phyloP scores from a whole-genome alignment of 2,329 filamentous ascomycete genomes.

The Pseudonectria buxi region DNA sequence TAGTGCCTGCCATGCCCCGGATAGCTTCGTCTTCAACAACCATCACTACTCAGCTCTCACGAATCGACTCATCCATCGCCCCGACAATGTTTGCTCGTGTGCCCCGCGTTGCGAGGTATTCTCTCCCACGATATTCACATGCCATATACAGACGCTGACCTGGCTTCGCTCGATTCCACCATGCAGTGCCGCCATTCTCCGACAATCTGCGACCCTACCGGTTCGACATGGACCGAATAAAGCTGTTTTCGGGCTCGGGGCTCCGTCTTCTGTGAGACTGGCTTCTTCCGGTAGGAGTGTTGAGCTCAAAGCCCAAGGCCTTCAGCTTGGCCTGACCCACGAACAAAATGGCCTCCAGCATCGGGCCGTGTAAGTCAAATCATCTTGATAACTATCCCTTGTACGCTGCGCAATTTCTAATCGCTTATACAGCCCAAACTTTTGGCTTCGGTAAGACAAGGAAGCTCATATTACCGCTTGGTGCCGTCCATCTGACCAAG shows the following conservation, averaged over 20 bases:
- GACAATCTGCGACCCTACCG: slow-evolving; percentile 1
- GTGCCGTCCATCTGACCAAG: slow-evolving; percentile 2
- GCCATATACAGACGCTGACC: too few species aligned
- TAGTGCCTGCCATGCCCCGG: too few species aligned
- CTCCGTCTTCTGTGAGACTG: slow-evolving; percentile 4
- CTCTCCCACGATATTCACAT: too few species aligned
- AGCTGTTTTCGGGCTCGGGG: slow-evolving; percentile 3
- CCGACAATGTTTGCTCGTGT: too few species aligned
- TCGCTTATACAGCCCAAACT: slow-evolving; percentile 17
- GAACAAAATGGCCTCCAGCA: slow-evolving; percentile 3
- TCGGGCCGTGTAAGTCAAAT: slow-evolving; percentile 15
- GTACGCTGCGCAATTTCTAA: slow-evolving; percentile 2
- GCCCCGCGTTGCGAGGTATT: too few species aligned
- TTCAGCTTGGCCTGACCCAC: slow-evolving; percentile 10
- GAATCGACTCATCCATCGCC: too few species aligned
- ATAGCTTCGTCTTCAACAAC: too few species aligned
- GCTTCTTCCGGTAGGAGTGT: slow-evolving; percentile 8
- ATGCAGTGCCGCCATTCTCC: too few species aligned
- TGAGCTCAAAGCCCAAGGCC: slow-evolving; percentile 5
- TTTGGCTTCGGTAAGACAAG: slow-evolving; percentile 22
- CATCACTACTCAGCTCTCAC: too few species aligned
- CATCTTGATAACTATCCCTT: neutral
- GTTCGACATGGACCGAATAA: slow-evolving; percentile 4
- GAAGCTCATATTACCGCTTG: slow-evolving; percentile 1
- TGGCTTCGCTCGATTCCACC: too few species aligned